Percentiles rank a stretch among this genome's conserved stretches.
Evolutionary conservation across 257 asterid genomes (phyloP).

Genomic region (Petunia axillaris): DNA sequence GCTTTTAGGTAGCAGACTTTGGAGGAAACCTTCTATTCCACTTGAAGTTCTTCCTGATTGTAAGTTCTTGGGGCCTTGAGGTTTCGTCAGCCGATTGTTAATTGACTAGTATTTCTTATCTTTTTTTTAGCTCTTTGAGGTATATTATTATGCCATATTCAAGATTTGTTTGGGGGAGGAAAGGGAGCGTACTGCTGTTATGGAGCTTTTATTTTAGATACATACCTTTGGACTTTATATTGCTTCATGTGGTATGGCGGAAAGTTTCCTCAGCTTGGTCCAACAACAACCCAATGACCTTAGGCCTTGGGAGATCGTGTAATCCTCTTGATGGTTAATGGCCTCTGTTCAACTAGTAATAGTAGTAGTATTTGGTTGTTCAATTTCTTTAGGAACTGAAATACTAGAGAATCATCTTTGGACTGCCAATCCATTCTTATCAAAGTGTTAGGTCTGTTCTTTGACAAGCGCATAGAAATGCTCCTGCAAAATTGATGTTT

Average conservation of each 20-base stretch:
- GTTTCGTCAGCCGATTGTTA: background rate
- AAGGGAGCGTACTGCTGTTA: background rate
- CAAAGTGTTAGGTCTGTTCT: background rate
- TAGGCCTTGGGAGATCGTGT: background rate
- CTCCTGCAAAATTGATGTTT: background rate
- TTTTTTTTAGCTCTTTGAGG: background rate
- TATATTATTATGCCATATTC: background rate
- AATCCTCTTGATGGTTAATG: background rate
- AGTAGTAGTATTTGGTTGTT: background rate
- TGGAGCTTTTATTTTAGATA: slow-evolving; percentile 10
- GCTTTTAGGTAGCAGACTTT: background rate
- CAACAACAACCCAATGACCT: background rate
- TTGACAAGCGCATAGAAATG: background rate
- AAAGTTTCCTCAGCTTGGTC: background rate
- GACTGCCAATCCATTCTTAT: background rate
- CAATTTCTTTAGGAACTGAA: background rate
- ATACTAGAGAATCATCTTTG: slow-evolving; percentile 17
- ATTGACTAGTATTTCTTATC: background rate
- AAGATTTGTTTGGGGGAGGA: background rate
- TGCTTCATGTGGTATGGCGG: slow-evolving; percentile 10
- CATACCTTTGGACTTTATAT: background rate
- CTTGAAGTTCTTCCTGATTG: background rate
- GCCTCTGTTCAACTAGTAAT: background rate
- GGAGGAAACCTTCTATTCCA: background rate
- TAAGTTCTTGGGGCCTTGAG: background rate